A percentile compares a stretch with the other conserved stretches of the same genome.
phyloP scores from a whole-genome alignment of 176 grass and related monocot genomes.

The Carex myosuroides region DNA sequence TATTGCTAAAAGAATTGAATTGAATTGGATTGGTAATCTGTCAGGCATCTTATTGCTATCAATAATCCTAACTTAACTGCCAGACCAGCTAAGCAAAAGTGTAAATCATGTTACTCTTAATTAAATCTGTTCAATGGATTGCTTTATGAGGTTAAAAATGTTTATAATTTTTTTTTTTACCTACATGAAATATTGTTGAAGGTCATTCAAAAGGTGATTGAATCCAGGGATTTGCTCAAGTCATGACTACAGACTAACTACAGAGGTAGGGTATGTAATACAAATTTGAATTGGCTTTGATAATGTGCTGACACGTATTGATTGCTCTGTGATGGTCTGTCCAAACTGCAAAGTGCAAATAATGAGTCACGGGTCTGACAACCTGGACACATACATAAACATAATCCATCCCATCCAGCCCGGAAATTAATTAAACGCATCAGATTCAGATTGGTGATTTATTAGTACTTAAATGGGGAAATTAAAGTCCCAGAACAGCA shows the following conservation, averaged over 20 bases:
- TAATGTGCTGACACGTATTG: not conserved
- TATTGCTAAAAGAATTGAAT: not conserved
- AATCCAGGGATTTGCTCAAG: no score
- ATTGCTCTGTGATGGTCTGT: not conserved
- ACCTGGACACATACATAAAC: not conserved
- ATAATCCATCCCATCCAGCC: not conserved
- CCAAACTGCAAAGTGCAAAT: not conserved
- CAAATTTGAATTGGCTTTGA: not conserved
- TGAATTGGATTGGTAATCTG: not conserved
- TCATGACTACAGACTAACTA: no score
- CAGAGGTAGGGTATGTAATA: not conserved
- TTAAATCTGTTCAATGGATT: not conserved
- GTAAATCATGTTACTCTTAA: constrained; percentile 3
- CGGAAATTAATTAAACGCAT: not conserved
- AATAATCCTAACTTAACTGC: constrained; percentile 8
- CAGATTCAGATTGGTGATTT: not conserved
- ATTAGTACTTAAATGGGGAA: not conserved
- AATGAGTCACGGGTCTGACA: not conserved
- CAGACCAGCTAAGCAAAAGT: not conserved
- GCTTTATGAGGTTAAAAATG: not conserved
- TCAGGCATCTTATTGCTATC: not conserved
- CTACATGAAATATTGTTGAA: no score
- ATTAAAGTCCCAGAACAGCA: not conserved
- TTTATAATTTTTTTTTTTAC: no score
- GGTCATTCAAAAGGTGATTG: no score